phyloP scores from a whole-genome alignment of 148 eudicot species.

The Diospyros lotus region DNA sequence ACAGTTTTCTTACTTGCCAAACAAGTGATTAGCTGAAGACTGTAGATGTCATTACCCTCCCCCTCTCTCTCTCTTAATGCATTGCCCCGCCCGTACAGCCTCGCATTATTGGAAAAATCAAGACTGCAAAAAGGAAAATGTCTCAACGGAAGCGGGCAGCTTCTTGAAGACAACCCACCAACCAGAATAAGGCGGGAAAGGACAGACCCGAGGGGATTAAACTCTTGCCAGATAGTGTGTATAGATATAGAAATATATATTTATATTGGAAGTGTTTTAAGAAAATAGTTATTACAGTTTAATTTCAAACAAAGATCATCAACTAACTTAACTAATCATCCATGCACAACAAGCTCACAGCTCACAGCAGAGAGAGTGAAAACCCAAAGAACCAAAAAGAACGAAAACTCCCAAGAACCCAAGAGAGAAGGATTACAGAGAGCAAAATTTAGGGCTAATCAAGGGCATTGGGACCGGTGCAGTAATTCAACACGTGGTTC shows the following conservation, averaged over 20 bases:
- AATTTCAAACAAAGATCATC: not conserved
- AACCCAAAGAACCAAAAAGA: not conserved
- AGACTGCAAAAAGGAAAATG: no score
- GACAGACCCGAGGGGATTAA: not conserved
- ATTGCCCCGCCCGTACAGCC: no score
- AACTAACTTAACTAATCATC: constrained; percentile 10
- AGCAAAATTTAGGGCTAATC: constrained; percentile 21
- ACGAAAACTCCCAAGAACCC: not conserved
- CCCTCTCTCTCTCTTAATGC: no score
- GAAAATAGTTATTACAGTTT: constrained; percentile 12
- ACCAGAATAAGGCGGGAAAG: constrained; percentile 1
- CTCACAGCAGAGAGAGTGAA: no score
- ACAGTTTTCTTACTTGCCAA: no score
- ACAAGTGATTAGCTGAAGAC: no score
- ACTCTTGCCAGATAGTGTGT: no score
- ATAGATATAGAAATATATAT: not conserved
- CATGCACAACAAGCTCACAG: constrained; percentile 6
- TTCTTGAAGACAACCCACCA: no score
- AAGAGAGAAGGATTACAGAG: not conserved
- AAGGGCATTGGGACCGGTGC: constrained; percentile 80
- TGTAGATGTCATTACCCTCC: no score
- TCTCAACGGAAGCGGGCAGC: no score
- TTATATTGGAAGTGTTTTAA: not conserved
- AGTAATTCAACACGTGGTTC: constrained; percentile 62
- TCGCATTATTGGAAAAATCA: no score